A percentile compares a stretch with the other conserved stretches of the same genome.
phyloP scores from a whole-genome alignment of 495 filamentous ascomycete genomes.

The Daldinia bambusicola region DNA sequence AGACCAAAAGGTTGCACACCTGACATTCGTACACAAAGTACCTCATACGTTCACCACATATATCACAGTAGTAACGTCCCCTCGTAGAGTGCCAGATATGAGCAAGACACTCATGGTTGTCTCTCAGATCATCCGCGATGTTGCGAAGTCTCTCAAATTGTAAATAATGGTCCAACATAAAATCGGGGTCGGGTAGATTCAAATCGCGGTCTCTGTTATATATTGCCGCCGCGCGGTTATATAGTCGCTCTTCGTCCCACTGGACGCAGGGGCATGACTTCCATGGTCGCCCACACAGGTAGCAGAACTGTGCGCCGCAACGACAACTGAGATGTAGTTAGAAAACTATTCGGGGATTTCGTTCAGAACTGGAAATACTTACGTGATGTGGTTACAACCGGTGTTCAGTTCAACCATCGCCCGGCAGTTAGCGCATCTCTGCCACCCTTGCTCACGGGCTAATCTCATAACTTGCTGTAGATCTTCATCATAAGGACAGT shows the following conservation, averaged over 20 bases:
- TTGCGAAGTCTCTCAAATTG: neutral
- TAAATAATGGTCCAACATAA: too few species aligned
- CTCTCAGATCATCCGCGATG: neutral
- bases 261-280: neutral
- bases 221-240: neutral
- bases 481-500: constrained; percentile 76
- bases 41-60: neutral
- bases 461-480: constrained; percentile 68
- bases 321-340: constrained; percentile 53
- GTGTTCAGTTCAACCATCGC: constrained; percentile 75
- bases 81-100: neutral
- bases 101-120: neutral
- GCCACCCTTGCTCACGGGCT: constrained; percentile 74
- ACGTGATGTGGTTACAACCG: constrained; percentile 85
- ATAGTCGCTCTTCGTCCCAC: neutral
- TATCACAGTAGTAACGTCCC: neutral
- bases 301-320: constrained; percentile 69
- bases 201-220: neutral
- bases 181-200: too few species aligned
- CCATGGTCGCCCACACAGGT: constrained; percentile 52
- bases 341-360: neutral
- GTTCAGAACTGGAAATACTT: constrained; percentile 24
- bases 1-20: neutral
- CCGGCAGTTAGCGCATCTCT: constrained; percentile 75
- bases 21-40: neutral